Evolutionary conservation across 805 yeast species (phyloP), one percentile per base, ranked within the genome.

Genomic region (Candida tibetensis): DNA sequence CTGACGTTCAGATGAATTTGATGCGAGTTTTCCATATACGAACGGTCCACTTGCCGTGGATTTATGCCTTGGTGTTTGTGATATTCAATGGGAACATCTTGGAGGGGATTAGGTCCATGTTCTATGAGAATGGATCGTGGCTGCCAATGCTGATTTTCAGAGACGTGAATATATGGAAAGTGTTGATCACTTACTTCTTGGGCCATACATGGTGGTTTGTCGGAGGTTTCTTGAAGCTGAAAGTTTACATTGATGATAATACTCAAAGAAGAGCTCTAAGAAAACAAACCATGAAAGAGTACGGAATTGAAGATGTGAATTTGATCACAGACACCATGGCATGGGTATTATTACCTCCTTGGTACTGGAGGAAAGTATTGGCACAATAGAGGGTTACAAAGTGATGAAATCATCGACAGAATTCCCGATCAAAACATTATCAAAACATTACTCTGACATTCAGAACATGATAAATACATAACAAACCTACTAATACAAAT

Each of bases 31-130:
- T 66, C 32, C 58, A 48, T n/a, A 52, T 76, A 28, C 53, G 58
- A 17, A 69, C 76, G 2, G 62, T 69, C 19, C 72, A 74, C 46
- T 41, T 69, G 16, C 78, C 79, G 2, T 63, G 49, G 40, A 45
- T 47, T 29, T 29, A 28, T 19, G 21, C 40, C 10, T 30, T 40
- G 18, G 14, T 42, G 6, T 33, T 32, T n/a, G 27, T 46, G 18
- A 4, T 44, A 13, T 33, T 41, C 7, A 30, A 22, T 16, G 34
- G 34, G 27, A 27, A 26, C 6, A 13, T 30, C 27, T 12, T 40
- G 6, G 26, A 18, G 17, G 45, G 44, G 8, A 8, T 52, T 4
- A 5, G 17, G 8, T 15, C 7, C 12, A 28, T 52, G 4, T 5
- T 39, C 15, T 17, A 29, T 7, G 37, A 36, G 4, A 31, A 39